Conservation (phyloP, 148 eudicot genomes). For the Linanthus parryae region DNA sequence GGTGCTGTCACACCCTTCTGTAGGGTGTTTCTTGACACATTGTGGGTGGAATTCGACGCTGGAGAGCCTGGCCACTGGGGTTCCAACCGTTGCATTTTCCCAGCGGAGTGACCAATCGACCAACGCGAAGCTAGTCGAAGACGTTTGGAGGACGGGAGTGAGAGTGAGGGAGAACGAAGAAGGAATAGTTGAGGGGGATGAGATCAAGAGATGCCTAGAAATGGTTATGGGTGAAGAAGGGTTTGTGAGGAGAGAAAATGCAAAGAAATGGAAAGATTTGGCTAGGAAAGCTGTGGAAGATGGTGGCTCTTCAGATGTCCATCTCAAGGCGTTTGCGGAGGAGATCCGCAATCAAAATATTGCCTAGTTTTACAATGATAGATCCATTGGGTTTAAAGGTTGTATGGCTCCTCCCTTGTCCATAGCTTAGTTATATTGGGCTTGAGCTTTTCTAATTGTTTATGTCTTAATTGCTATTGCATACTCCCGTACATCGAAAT, state of each 20-base stretch:
- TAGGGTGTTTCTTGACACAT: conserved; percentile 38
- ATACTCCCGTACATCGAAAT: too few species aligned
- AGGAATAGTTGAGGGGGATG: conserved; percentile 30
- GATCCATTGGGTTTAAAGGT: too few species aligned
- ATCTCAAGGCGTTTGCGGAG: conserved; percentile 31
- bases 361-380: too few species aligned
- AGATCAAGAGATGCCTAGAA: conserved; percentile 40
- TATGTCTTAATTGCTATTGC: too few species aligned
- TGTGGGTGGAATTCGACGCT: conserved; percentile 66
- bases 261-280: conserved; percentile 29
- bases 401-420: too few species aligned
- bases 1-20: conserved; percentile 23
- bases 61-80: conserved; percentile 43
- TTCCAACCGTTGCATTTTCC: conserved; percentile 47
- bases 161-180: conserved; percentile 28
- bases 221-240: conserved; percentile 29
- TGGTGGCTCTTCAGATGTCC: conserved; percentile 40
- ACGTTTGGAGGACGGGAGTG: conserved; percentile 42
- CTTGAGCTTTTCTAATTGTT: too few species aligned
- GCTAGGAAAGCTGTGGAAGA: conserved; percentile 33
- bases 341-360: too few species aligned
- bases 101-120: conserved; percentile 49
- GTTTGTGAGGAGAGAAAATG: conserved; percentile 15
- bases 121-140: conserved; percentile 47
- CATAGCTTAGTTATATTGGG: too few species aligned